phyloP scores from a whole-genome alignment of 2,329 filamentous ascomycete species.

The Aspergillus sp. region DNA sequence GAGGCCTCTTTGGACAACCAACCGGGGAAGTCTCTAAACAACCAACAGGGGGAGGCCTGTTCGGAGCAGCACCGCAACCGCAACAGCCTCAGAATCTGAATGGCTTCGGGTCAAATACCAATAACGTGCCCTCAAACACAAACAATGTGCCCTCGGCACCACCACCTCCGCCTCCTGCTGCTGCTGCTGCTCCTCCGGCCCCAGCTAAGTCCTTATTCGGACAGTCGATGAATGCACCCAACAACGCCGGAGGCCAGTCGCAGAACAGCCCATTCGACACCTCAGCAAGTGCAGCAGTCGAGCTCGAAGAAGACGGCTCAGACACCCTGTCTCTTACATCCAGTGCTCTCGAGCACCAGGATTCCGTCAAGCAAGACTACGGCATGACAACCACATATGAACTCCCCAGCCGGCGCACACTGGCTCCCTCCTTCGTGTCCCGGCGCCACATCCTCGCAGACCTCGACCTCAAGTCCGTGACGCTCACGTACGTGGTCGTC shows the following conservation, averaged over 20 bases:
- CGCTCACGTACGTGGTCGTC: constrained; percentile 39
- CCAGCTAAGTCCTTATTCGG: not conserved
- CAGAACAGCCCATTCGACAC: not conserved
- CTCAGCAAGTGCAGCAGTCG: not conserved
- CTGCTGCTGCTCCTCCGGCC: not conserved
- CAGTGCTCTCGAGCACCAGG: constrained; percentile 24
- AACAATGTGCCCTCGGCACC: not conserved
- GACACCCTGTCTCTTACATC: constrained; percentile 16
- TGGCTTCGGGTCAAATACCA: no score
- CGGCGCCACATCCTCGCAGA: constrained; percentile 42
- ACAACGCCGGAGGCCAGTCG: not conserved
- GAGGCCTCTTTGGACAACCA: no score
- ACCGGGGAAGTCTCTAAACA: not conserved
- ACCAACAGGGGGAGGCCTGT: no score
- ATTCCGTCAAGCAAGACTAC: constrained; percentile 40
- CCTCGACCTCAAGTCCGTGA: constrained; percentile 34
- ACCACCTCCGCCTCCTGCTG: not conserved
- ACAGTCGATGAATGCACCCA: not conserved
- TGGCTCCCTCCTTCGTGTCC: constrained; percentile 33
- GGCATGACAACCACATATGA: constrained; percentile 45
- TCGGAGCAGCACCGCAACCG: no score
- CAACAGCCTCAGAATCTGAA: no score
- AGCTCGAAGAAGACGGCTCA: constrained; percentile 14
- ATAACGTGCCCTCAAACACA: no score
- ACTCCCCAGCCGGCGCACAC: constrained; percentile 38